Evolutionary conservation across 805 yeast species (phyloP).

Genomic region (Komagataella ulmi): DNA sequence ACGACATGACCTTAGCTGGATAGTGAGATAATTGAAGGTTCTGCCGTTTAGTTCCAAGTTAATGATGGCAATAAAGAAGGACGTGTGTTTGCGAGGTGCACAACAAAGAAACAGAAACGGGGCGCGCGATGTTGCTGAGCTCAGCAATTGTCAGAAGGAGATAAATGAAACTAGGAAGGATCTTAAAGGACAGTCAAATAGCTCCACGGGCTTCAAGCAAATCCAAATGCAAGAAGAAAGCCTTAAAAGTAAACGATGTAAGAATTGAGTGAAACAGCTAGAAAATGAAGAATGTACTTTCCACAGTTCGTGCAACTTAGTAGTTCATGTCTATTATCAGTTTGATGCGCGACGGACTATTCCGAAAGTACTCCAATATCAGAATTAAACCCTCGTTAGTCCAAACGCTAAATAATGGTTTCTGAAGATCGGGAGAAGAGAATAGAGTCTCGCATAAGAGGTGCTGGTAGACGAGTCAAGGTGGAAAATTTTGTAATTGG

Average conservation of each 20-base stretch:
- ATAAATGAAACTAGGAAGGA: neutral
- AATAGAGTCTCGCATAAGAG: neutral
- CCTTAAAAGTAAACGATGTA: neutral
- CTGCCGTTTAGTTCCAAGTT: neutral
- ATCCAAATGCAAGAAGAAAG: neutral
- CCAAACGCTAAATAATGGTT: neutral
- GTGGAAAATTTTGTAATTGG: neutral
- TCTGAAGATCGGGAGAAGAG: neutral
- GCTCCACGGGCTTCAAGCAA: neutral
- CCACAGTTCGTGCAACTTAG: too few relatives aligned
- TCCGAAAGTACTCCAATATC: neutral
- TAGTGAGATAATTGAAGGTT: neutral
- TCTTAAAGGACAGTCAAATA: too few relatives aligned
- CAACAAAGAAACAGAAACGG: neutral
- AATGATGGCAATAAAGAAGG: neutral
- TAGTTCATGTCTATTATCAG: neutral
- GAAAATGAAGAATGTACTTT: neutral
- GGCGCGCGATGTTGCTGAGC: neutral
- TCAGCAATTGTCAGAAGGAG: neutral
- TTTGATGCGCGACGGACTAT: neutral
- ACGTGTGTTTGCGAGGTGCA: neutral
- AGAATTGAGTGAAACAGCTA: neutral
- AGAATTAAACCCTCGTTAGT: neutral
- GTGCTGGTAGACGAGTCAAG: neutral
- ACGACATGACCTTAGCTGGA: constrained; percentile 1